Conservation (phyloP, 2,329 filamentous ascomycete genomes). For the Apiospora arundinis region DNA sequence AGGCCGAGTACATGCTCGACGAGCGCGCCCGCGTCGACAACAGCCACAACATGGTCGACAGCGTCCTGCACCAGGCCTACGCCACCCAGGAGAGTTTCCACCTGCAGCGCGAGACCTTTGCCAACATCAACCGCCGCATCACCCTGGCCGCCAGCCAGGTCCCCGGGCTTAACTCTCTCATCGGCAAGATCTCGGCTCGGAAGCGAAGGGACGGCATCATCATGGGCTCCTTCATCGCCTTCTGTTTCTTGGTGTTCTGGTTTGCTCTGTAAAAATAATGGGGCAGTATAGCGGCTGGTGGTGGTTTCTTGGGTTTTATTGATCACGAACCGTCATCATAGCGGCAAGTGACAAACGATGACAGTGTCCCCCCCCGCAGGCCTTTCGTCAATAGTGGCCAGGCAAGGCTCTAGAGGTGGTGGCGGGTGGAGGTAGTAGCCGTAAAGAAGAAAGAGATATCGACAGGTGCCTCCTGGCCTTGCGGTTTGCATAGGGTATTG, state of each 20-base stretch:
- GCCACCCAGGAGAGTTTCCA: conserved; percentile 93
- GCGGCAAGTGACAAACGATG: too few species aligned
- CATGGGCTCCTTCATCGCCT: conserved; percentile 86
- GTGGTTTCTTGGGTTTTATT: too few species aligned
- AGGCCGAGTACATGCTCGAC: conserved; percentile 96
- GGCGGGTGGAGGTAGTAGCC: background rate
- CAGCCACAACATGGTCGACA: conserved; percentile 88
- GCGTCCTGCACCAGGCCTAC: conserved; percentile 92
- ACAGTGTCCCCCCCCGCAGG: background rate
- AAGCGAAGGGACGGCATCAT: conserved; percentile 96
- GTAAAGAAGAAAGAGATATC: conserved; percentile 9
- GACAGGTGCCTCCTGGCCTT: background rate
- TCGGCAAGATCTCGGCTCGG: conserved; percentile 90
- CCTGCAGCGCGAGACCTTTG: conserved; percentile 84
- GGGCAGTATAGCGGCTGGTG: background rate
- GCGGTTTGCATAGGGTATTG: conserved; percentile 9
- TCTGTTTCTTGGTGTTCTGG: conserved; percentile 87
- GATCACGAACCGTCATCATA: too few species aligned
- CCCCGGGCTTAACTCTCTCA: conserved; percentile 90
- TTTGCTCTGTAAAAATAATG: conserved; percentile 58
- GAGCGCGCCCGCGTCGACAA: conserved; percentile 87
- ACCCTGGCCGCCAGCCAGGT: conserved; percentile 88
- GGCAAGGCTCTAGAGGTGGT: background rate
- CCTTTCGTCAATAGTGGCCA: background rate
- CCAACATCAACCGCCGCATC: conserved; percentile 89